A percentile compares a stretch with the other conserved stretches of the same genome.
These are phyloP conservation scores for Diatrype stigma DNA, from an alignment of 2,329 filamentous ascomycete species.

Conservation along the genomic window DNA sequence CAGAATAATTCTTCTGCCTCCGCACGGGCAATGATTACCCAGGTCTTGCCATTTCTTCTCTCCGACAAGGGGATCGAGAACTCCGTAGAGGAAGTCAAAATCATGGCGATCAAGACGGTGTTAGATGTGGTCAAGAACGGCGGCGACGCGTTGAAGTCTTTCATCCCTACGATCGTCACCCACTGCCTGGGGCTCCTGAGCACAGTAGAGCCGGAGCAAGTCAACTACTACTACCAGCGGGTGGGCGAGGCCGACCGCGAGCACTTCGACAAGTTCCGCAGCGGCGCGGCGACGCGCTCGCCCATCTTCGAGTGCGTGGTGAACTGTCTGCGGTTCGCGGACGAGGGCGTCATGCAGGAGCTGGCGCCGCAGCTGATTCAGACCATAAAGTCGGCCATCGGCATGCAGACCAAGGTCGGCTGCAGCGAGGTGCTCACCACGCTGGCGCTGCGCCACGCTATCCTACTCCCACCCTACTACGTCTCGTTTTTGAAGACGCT, in stretches of 20 bases:
- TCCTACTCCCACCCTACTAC: slow-evolving; percentile 71
- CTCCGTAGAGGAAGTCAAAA: slow-evolving; percentile 79
- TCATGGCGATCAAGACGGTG: slow-evolving; percentile 77
- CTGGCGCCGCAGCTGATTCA: slow-evolving; percentile 69
- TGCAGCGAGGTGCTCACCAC: slow-evolving; percentile 82
- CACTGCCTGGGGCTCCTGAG: slow-evolving; percentile 78
- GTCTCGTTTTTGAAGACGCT: slow-evolving; percentile 72
- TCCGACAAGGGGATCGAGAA: slow-evolving; percentile 88
- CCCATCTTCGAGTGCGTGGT: slow-evolving; percentile 92
- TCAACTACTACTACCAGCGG: slow-evolving; percentile 92
- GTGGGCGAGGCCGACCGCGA: slow-evolving; percentile 83
- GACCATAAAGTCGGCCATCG: slow-evolving; percentile 80
- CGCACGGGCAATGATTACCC: slow-evolving; percentile 74
- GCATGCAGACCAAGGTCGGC: slow-evolving; percentile 90
- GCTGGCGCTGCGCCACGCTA: slow-evolving; percentile 73
- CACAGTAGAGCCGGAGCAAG: slow-evolving; percentile 79
- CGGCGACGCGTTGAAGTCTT: slow-evolving; percentile 71
- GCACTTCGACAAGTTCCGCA: slow-evolving; percentile 82
- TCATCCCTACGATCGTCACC: slow-evolving; percentile 76
- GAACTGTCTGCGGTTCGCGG: slow-evolving; percentile 77
- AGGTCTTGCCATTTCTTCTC: slow-evolving; percentile 85
- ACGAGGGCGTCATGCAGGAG: slow-evolving; percentile 70
- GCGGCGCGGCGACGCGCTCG: slow-evolving; percentile 76
- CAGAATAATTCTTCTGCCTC: slow-evolving; percentile 67
- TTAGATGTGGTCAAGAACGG: slow-evolving; percentile 88